phyloP scores from a whole-genome alignment of 2,329 filamentous ascomycete genomes.

The Pestalotiopsis sp. region DNA sequence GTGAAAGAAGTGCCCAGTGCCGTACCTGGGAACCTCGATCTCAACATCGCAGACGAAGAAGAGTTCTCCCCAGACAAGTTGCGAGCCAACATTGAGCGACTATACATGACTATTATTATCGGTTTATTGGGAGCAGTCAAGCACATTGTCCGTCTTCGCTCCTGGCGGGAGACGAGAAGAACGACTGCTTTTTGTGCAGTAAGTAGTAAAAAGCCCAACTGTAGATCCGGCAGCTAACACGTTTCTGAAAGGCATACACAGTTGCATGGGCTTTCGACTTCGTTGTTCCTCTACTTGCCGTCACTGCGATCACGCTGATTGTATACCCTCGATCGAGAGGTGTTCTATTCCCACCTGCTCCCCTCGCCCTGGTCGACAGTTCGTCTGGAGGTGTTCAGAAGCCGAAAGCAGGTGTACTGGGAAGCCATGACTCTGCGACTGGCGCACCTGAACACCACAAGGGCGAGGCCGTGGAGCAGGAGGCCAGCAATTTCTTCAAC shows the following conservation, averaged over 20 bases:
- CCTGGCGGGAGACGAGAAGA: conserved; percentile 74
- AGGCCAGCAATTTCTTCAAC: conserved; percentile 80
- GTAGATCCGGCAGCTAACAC: not conserved
- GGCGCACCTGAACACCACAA: conserved; percentile 83
- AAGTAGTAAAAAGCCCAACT: conserved; percentile 20
- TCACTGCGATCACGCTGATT: conserved; percentile 67
- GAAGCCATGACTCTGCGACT: conserved; percentile 76
- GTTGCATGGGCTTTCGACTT: conserved; percentile 74
- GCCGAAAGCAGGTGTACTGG: conserved; percentile 74
- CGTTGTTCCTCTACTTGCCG: conserved; percentile 63
- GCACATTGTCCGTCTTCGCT: conserved; percentile 75
- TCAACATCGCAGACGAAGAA: conserved; percentile 81
- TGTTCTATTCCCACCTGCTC: conserved; percentile 76
- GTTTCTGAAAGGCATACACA: conserved; percentile 43
- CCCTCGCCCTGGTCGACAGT: conserved; percentile 71
- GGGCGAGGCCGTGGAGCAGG: conserved; percentile 81
- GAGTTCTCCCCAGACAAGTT: conserved; percentile 86
- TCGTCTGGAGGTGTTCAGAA: conserved; percentile 77
- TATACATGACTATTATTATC: conserved; percentile 80
- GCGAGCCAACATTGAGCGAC: conserved; percentile 73
- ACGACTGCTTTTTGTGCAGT: conserved; percentile 69
- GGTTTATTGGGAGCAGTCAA: conserved; percentile 69
- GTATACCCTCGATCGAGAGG: conserved; percentile 64
- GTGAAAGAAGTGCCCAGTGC: conserved; percentile 68
- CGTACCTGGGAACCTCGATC: conserved; percentile 71